Conservation (phyloP, 495 filamentous ascomycete species). For the Emericellopsis terricola region DNA sequence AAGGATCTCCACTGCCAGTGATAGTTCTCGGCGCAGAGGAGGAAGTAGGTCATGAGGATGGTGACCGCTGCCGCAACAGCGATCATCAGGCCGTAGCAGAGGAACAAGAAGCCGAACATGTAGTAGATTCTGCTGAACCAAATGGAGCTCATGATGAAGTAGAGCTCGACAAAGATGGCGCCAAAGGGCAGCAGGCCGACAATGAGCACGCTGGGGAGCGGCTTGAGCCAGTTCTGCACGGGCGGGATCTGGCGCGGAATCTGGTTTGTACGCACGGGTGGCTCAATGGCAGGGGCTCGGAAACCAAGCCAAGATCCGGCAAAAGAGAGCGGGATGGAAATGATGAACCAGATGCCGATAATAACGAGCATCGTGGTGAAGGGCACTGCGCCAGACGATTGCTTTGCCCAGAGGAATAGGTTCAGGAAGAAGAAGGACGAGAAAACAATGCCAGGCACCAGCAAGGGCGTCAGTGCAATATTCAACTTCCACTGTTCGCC, state of each 20-base stretch:
- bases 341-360: slow-evolving; percentile 87
- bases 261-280: slow-evolving; percentile 89
- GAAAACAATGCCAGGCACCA: slow-evolving; percentile 81
- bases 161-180: slow-evolving; percentile 92
- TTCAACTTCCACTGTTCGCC: slow-evolving; percentile 91
- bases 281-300: slow-evolving; percentile 38
- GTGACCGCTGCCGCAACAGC: slow-evolving; percentile 87
- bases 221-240: slow-evolving; percentile 58
- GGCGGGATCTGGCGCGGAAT: slow-evolving; percentile 93
- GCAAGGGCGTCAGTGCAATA: slow-evolving; percentile 68
- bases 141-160: slow-evolving; percentile 95
- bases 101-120: slow-evolving; percentile 98
- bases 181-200: slow-evolving; percentile 87
- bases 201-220: slow-evolving; percentile 70
- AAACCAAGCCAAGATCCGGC: slow-evolving; percentile 90
- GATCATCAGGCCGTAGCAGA: slow-evolving; percentile 96
- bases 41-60: slow-evolving; percentile 80
- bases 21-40: slow-evolving; percentile 92
- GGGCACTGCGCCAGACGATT: slow-evolving; percentile 82
- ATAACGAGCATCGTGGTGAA: slow-evolving; percentile 94
- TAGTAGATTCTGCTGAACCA: slow-evolving; percentile 99
- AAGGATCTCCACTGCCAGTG: slow-evolving; percentile 98
- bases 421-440: slow-evolving; percentile 82
- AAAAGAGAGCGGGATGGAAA: slow-evolving; percentile 80
- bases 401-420: slow-evolving; percentile 84